These are phyloP conservation scores for Petasospora fabianii DNA, from an alignment of 1,139 yeast genomes.

Conservation along the genomic window DNA sequence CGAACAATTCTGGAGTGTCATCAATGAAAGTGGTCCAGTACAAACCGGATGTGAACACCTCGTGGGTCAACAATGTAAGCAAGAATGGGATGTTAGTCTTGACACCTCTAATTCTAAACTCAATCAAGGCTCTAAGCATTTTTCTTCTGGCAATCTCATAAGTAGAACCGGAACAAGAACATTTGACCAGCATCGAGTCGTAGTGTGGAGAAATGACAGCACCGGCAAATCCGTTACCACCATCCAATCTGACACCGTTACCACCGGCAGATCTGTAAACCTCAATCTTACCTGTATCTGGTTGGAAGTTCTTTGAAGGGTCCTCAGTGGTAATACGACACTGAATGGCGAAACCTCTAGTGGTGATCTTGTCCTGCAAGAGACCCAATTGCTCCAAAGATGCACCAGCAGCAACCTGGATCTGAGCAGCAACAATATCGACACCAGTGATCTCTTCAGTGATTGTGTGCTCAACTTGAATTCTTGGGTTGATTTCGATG, in stretches of 20 bases:
- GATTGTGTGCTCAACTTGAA: constrained; percentile 97
- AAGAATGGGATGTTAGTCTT: constrained; percentile 97
- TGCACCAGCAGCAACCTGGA: constrained; percentile 99
- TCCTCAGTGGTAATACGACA: constrained; percentile 99
- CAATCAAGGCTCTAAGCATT: constrained; percentile 94
- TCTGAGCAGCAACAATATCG: constrained; percentile 97
- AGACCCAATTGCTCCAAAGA: constrained; percentile 86
- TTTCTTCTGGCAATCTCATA: constrained; percentile 96
- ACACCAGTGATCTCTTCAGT: constrained; percentile 99
- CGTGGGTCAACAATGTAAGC: constrained; percentile 87
- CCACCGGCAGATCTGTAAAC: constrained; percentile 99
- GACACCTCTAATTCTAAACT: constrained; percentile 97
- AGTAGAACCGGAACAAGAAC: constrained; percentile 94
- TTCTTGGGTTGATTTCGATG: constrained; percentile 97
- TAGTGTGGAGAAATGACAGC: constrained; percentile 96
- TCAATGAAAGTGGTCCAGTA: constrained; percentile 99
- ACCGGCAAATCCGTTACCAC: constrained; percentile 99
- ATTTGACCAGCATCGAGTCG: constrained; percentile 97
- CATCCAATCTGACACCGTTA: constrained; percentile 97
- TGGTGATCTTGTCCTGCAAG: constrained; percentile 88
- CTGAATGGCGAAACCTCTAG: constrained; percentile 97
- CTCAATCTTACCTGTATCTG: constrained; percentile 97
- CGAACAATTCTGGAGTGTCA: constrained; percentile 94
- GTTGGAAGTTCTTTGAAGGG: constrained; percentile 94
- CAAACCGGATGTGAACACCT: constrained; percentile 79